phyloP scores from a whole-genome alignment of 257 asterid species.

The Orobanche coerulescens region DNA sequence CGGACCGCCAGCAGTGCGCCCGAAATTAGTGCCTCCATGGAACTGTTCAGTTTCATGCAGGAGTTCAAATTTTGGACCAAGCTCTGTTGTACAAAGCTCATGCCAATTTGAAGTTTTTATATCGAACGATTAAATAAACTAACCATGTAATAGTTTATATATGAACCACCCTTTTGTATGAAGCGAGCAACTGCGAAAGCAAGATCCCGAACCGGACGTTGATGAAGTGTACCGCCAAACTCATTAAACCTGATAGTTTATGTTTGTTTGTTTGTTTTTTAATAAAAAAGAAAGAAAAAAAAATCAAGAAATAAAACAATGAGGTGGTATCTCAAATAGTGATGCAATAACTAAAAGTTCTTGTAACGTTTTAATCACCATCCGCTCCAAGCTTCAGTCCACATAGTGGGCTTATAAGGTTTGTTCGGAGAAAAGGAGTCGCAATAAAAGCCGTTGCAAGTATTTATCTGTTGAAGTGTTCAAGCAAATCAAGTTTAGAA shows the following conservation, averaged over 20 bases:
- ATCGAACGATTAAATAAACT: not conserved
- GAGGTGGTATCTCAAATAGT: not conserved
- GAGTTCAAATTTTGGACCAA: not conserved
- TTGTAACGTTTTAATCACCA: slow-evolving; percentile 29
- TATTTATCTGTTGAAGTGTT: slow-evolving; percentile 40
- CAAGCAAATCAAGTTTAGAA: slow-evolving; percentile 1
- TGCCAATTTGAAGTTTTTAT: not conserved
- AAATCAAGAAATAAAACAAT: not conserved
- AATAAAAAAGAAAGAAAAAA: not conserved
- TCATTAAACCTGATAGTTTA: slow-evolving; percentile 59
- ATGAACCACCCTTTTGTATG: slow-evolving; percentile 54
- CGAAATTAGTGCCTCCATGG: slow-evolving; percentile 77
- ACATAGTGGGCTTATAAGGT: slow-evolving; percentile 57
- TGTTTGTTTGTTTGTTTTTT: no score
- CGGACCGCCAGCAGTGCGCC: slow-evolving; percentile 74
- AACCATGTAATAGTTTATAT: slow-evolving; percentile 67
- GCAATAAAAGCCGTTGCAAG: slow-evolving; percentile 69
- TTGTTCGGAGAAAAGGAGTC: slow-evolving; percentile 53
- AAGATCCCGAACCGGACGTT: slow-evolving; percentile 65
- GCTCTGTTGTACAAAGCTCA: not conserved
- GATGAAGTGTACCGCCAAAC: slow-evolving; percentile 49
- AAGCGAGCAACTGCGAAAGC: slow-evolving; percentile 72
- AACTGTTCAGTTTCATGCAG: slow-evolving; percentile 27
- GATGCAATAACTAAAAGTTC: not conserved
- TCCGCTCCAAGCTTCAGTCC: slow-evolving; percentile 87